Evolutionary conservation across 306 rosid genomes (phyloP), one percentile per base, ranked within the genome.

Genomic region (Carpinus fangiana): DNA sequence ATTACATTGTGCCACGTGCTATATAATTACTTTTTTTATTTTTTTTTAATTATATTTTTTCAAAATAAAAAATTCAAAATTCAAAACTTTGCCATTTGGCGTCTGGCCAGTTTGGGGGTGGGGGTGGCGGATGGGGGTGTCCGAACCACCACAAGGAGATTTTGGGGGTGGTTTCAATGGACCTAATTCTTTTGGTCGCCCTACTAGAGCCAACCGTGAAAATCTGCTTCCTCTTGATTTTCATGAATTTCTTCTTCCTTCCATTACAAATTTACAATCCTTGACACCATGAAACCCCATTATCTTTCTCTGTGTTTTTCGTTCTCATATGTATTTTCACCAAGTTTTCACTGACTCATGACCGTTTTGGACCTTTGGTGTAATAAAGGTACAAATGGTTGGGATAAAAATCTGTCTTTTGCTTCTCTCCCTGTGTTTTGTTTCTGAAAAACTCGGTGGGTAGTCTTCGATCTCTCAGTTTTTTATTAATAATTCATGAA

Each of bases 101-200:
- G 26, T 23, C 26, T 0, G 26, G 26, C 26, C 26, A 23, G 26
- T 1, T 23, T 23, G 26, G 26, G 26, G 26, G 26, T 23, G 26
- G 26, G 26, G 26, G 1, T n/a, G n/a, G n/a, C n/a, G n/a, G 26
- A 23, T 23, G 26, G 26, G 26, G 26, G 26, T 23, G 26, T 23
- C 26, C 26, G 26, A 23, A 1, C 26, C 26, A 23, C 26, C 26
- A 0, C 26, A 23, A 23, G 26, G 26, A 23, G 26, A 23, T 23
- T 23, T 23, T 23, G 26, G 26, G 26, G 26, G 26, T 23, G 26
- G 26, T 1, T 1, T 89, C 86, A 82, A 90, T 83, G 88, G 80
- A 84, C 90, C 93, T 84, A 83, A 88, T 87, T 92, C 88, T 84
- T 84, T 90, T 80, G 79, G 88, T 65, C 82, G 26, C 26, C 81